Evolutionary conservation across 2,329 filamentous ascomycete species (phyloP).

Genomic region (Ophiostoma piceae): DNA sequence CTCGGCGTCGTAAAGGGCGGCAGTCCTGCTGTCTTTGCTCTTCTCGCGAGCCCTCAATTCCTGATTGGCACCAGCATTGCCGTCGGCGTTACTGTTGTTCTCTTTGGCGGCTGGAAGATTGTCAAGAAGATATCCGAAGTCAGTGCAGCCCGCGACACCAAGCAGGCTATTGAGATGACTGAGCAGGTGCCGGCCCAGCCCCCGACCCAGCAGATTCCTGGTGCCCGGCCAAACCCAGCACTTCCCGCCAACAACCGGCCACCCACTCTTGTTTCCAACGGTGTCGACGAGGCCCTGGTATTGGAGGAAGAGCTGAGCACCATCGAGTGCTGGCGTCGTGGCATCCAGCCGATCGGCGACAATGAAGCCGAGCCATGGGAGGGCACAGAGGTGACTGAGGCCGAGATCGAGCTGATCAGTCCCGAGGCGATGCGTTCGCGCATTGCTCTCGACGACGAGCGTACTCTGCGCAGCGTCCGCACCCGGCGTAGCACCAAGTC

Average conservation of each 20-base stretch:
- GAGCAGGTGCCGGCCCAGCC: constrained; percentile 22
- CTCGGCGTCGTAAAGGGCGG: constrained; percentile 69
- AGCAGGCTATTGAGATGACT: constrained; percentile 32
- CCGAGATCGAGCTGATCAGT: constrained; percentile 53
- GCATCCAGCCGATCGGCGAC: constrained; percentile 41
- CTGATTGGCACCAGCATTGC: constrained; percentile 85
- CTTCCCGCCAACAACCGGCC: not conserved
- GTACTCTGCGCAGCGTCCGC: constrained; percentile 33
- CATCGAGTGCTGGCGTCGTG: constrained; percentile 56
- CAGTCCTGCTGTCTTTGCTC: constrained; percentile 78
- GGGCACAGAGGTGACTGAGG: constrained; percentile 16
- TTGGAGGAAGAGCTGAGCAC: constrained; percentile 54
- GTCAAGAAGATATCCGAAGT: constrained; percentile 70
- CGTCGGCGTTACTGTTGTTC: constrained; percentile 89
- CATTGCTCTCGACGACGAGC: constrained; percentile 33
- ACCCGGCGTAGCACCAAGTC: constrained; percentile 30
- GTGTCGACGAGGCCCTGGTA: constrained; percentile 52
- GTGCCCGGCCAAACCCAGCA: not conserved
- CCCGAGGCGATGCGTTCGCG: constrained; percentile 49
- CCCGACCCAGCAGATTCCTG: constrained; percentile 17
- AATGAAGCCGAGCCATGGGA: constrained; percentile 31
- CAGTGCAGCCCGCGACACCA: constrained; percentile 31
- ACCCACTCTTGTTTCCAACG: constrained; percentile 6
- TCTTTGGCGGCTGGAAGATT: constrained; percentile 95
- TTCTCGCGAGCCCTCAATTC: constrained; percentile 88